A percentile compares a stretch with the other conserved stretches of the same genome.
Conservation (phyloP, 495 filamentous ascomycete species). For the Trichoderma parareesei region DNA sequence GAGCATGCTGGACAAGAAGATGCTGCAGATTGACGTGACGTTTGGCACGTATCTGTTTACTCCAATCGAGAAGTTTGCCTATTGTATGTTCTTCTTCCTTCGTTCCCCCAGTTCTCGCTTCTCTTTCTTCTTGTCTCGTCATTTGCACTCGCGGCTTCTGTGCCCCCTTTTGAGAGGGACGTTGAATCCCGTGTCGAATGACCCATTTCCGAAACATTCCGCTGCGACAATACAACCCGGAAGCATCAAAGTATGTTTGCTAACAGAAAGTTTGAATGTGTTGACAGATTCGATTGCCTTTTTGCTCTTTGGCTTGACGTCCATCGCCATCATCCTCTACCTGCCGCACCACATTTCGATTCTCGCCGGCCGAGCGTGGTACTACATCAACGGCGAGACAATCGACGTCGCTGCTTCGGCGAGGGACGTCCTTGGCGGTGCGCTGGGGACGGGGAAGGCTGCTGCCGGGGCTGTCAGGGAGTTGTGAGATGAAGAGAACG, state of each 20-base stretch:
- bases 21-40: slow-evolving; percentile 41
- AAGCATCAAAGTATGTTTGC: neutral
- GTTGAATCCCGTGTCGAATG: neutral
- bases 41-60: slow-evolving; percentile 41
- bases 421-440: slow-evolving; percentile 21
- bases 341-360: slow-evolving; percentile 79
- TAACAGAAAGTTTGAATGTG: neutral
- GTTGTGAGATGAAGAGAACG: slow-evolving; percentile 20
- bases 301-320: slow-evolving; percentile 73
- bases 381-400: slow-evolving; percentile 77
- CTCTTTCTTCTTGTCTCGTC: neutral
- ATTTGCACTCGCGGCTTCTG: neutral
- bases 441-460: slow-evolving; percentile 24
- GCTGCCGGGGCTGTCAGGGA: slow-evolving; percentile 28
- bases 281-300: slow-evolving; percentile 78
- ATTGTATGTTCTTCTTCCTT: slow-evolving; percentile 28
- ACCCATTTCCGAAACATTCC: neutral
- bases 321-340: slow-evolving; percentile 81
- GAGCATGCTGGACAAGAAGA: slow-evolving; percentile 39
- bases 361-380: slow-evolving; percentile 77
- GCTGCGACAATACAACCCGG: neutral
- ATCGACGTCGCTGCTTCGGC: slow-evolving; percentile 27
- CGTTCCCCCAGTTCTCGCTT: neutral
- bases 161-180: neutral
- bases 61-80: slow-evolving; percentile 36